Percentiles rank a stretch among this genome's conserved stretches.
phyloP scores from a whole-genome alignment of 1,139 yeast genomes.

The Hansenula lynferdii region DNA sequence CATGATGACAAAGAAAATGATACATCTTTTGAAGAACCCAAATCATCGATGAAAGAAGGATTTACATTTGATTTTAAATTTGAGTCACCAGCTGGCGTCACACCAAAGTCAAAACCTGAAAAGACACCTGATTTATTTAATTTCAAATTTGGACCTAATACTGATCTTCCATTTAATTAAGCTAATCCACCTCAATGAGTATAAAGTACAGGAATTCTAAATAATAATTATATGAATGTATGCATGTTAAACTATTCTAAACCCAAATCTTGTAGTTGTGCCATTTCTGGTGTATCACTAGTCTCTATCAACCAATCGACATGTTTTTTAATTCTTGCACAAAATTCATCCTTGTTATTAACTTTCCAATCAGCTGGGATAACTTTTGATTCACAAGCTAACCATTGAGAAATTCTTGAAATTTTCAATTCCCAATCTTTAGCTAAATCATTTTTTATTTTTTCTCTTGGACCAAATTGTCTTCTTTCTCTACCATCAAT shows the following conservation, averaged over 20 bases:
- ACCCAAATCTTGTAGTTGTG: constrained; percentile 17
- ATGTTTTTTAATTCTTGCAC: constrained; percentile 20
- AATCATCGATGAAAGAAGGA: too few species aligned
- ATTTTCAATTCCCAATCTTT: constrained; percentile 52
- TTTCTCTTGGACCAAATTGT: constrained; percentile 47
- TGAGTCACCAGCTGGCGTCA: too few species aligned
- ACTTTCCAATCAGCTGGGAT: constrained; percentile 43
- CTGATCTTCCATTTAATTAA: too few species aligned
- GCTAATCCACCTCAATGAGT: too few species aligned
- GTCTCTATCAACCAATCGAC: constrained; percentile 21
- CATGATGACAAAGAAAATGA: background rate
- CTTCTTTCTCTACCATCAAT: constrained; percentile 39
- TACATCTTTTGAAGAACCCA: too few species aligned
- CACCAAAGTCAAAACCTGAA: background rate
- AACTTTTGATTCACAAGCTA: constrained; percentile 48
- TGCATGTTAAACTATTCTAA: background rate
- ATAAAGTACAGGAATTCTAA: background rate
- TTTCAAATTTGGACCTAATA: too few species aligned
- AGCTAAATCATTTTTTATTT: constrained; percentile 34
- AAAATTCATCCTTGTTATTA: constrained; percentile 37
- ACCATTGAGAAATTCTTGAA: constrained; percentile 50
- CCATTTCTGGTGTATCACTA: constrained; percentile 24
- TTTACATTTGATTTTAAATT: too few species aligned
- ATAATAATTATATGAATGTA: background rate
- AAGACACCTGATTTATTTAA: too few species aligned